Evolutionary conservation across 1,139 yeast species (phyloP).

Genomic region (Hanseniaspora sp.): DNA sequence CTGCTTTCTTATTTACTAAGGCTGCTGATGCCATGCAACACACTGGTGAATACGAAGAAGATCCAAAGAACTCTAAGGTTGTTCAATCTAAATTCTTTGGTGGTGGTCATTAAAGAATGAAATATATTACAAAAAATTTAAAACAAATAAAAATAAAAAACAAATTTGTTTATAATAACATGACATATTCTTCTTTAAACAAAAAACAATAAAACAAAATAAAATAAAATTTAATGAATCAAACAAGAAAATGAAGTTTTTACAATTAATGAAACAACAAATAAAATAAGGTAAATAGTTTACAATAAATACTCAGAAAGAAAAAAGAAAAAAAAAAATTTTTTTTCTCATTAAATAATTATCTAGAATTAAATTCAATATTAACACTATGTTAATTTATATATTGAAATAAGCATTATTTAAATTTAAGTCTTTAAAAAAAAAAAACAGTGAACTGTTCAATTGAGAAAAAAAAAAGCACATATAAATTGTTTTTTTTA

Average conservation of each 20-base stretch:
- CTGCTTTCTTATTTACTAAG: slow-evolving; percentile 12
- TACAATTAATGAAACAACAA: background rate
- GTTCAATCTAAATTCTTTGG: slow-evolving; percentile 15
- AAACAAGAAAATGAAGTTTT: too few relatives aligned
- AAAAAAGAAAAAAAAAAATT: too few relatives aligned
- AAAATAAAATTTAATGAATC: background rate
- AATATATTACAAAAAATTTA: background rate
- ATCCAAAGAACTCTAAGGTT: slow-evolving; percentile 13
- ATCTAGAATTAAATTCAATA: too few relatives aligned
- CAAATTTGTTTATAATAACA: background rate
- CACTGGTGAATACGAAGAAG: slow-evolving; percentile 14
- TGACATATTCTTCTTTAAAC: background rate
- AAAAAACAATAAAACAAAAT: background rate
- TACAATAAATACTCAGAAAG: background rate
- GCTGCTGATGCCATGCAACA: slow-evolving; percentile 15
- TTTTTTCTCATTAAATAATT: too few relatives aligned
- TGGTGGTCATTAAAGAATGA: slow-evolving; percentile 10
- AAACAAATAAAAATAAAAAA: background rate
- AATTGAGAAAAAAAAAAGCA: background rate
- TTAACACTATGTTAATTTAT: background rate
- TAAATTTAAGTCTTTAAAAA: too few relatives aligned
- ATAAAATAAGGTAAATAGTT: background rate
- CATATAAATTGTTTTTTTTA: too few relatives aligned
- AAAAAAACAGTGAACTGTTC: background rate
- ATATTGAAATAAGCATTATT: background rate